Base-by-base conservation (phyloP, 1,284 basidiomycete genomes). In the Malassezia vespertilionis region DNA sequence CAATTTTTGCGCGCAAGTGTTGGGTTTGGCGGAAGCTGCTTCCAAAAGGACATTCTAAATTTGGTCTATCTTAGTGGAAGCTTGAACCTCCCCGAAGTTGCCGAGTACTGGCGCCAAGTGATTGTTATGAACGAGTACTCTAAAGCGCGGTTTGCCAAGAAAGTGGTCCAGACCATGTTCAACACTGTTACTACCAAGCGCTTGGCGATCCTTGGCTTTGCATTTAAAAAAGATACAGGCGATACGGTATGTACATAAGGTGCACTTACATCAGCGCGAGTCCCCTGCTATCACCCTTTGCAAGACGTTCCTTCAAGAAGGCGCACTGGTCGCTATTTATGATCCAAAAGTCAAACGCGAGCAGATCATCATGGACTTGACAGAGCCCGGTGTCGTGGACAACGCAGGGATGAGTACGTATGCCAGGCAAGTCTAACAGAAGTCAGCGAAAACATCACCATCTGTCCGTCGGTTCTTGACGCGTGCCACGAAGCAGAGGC, bases 1-100 rank as follows among this genome's bases (percentile, higher is more conserved):
- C 91, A 87, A 73, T 99, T 97, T 80, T 77, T 97, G 66, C 88
- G 86, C 72, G 86, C 87, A 30, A 85, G 82, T 33, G 85, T 90
- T 55, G 87, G 91, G n/a, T 97, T 96, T 65, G 91, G 91, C 58
- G 91, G 91, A 27, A 89, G 85, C 28, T 99, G 93, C 76, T 99
- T 99, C 84, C 63, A 65, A 39, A 65, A 70, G 43, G 91, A 97
- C 72, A 96, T 97, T 71, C 81, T 97, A 64, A 99, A 97, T 77
- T 77, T 99, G 51, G 91, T 96, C 42, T 99, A 99, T 76, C 59
- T 69, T 27, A 84, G 82, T 70, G 89, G 96, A 76, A 87, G 83
- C 56, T 76, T 90, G 52, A 86, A 95, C 73, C 77, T 99, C 44
- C 87, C 88, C 37, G 86, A 93, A 73, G 91, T 99, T n/a, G 90